These are phyloP conservation scores for Gamsiella multidivaricata DNA, from an alignment of 192 early-diverging fungal genomes.

Conservation along the genomic window DNA sequence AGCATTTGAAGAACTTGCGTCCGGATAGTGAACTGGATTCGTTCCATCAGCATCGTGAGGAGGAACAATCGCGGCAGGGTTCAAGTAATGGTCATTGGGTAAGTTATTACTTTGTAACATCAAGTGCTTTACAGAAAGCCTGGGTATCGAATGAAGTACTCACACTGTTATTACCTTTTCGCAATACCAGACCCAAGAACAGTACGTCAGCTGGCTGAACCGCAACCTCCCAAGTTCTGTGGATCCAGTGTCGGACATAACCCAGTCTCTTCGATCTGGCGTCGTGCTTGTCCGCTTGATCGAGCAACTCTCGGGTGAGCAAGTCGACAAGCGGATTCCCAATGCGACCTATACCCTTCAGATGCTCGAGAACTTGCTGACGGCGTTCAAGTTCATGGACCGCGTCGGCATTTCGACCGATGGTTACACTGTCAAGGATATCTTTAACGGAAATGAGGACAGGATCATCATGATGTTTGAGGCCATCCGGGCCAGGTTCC, in stretches of 20 bases:
- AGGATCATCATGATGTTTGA: constrained; percentile 50
- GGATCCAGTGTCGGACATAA: constrained; percentile 55
- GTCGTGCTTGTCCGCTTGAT: constrained; percentile 61
- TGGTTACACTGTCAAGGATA: constrained; percentile 67
- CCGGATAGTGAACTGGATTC: constrained; percentile 46
- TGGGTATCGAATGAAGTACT: not conserved
- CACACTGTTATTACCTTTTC: not conserved
- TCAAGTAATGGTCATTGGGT: constrained; percentile 11
- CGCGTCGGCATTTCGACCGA: constrained; percentile 63
- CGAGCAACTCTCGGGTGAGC: constrained; percentile 59
- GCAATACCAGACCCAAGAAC: constrained; percentile 38
- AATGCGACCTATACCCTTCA: constrained; percentile 60
- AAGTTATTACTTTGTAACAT: not conserved
- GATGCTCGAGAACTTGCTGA: constrained; percentile 64
- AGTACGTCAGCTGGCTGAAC: constrained; percentile 66
- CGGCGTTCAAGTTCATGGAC: constrained; percentile 69
- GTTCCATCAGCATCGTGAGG: not conserved
- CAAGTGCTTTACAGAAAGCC: not conserved
- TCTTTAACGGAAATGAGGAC: constrained; percentile 51
- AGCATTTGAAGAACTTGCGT: constrained; percentile 15
- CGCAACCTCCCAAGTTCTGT: constrained; percentile 47
- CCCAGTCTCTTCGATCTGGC: constrained; percentile 59
- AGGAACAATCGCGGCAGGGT: not conserved
- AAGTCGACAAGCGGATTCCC: constrained; percentile 58
- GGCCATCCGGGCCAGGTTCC: constrained; percentile 37